Evolutionary conservation across 305 asterid species (phyloP), one percentile per base, ranked within the genome.

Genomic region (Solanum chacoense): DNA sequence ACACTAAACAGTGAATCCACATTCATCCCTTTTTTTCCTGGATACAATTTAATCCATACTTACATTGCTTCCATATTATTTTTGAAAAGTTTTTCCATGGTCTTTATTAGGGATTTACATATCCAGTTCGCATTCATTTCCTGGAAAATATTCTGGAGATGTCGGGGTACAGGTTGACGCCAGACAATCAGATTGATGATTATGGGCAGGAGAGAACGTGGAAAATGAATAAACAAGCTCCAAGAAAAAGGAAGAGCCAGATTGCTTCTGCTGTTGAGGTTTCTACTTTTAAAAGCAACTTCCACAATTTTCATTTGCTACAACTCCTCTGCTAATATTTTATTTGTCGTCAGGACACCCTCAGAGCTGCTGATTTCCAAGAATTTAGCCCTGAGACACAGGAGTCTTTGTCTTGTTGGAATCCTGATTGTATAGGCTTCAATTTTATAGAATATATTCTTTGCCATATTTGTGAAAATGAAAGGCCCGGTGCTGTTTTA

Each of bases 231-330:
- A 97, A 95, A 92, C 98, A 95, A 91, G 91, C 93, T 76, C 94
- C 98, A 67, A 94, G 95, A 92, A 97, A 97, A 95, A 95, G 97
- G 91, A 96, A 96, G 90, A 97, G 98, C 91, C 98, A 92, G 92
- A 92, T 97, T 89, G 98, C 94, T 91, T 94, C 94, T 87, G 98
- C 98, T 71, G 97, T 97, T 87, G 98, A 97, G 99, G 99, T 97
- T 90, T 88, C 91, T 40, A 32, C 67, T 35, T 67, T 50, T 85
- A 55, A 71, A 81, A 78, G 81, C 38, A 36, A 22, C 36, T 55
- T 87, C 59, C 50, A 26, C 74, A 24, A 31, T 28, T 28, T 85
- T 79, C 59, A 85, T 87, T 40, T 72, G 71, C 88, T 85, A 71
- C 28, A 87, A 88, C 90, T 89, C 84, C 85, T 88, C 22, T 88